These are phyloP conservation scores for Didymella exigua DNA, from an alignment of 2,329 filamentous ascomycete species.

Conservation along the genomic window DNA sequence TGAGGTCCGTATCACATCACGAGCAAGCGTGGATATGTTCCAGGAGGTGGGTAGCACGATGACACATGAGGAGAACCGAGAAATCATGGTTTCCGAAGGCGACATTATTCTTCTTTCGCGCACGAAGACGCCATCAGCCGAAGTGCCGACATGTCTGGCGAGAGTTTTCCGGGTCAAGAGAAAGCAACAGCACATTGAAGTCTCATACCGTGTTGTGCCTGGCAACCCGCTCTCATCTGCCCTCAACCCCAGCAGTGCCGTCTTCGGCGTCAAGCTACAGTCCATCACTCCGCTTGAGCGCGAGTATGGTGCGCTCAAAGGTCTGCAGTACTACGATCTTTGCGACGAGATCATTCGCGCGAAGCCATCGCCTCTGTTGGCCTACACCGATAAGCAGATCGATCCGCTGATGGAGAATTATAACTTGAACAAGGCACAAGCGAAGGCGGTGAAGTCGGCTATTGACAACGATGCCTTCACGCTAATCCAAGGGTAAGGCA, in stretches of 20 bases:
- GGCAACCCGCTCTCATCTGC: conserved; percentile 65
- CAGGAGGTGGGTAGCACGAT: conserved; percentile 89
- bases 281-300: conserved; percentile 94
- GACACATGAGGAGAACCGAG: conserved; percentile 70
- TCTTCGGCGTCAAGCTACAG: conserved; percentile 82
- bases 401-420: conserved; percentile 75
- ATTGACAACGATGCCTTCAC: conserved; percentile 97
- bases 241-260: conserved; percentile 70
- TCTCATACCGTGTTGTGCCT: conserved; percentile 82
- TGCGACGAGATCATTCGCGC: conserved; percentile 90
- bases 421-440: conserved; percentile 84
- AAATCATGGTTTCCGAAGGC: conserved; percentile 76
- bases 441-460: conserved; percentile 87
- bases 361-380: conserved; percentile 85
- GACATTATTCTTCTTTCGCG: conserved; percentile 88
- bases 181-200: conserved; percentile 81
- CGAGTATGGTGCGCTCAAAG: conserved; percentile 90
- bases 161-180: conserved; percentile 79
- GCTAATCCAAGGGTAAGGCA: conserved; percentile 78
- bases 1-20: conserved; percentile 84
- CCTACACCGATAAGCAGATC: conserved; percentile 76
- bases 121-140: conserved; percentile 69
- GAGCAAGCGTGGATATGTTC: conserved; percentile 89
- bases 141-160: conserved; percentile 81
- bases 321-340: conserved; percentile 92